Percentiles rank a stretch among this genome's conserved stretches.
These are phyloP conservation scores for Blastocystis sp. DNA, from an alignment of 352 stramenopile species.

Conservation along the genomic window DNA sequence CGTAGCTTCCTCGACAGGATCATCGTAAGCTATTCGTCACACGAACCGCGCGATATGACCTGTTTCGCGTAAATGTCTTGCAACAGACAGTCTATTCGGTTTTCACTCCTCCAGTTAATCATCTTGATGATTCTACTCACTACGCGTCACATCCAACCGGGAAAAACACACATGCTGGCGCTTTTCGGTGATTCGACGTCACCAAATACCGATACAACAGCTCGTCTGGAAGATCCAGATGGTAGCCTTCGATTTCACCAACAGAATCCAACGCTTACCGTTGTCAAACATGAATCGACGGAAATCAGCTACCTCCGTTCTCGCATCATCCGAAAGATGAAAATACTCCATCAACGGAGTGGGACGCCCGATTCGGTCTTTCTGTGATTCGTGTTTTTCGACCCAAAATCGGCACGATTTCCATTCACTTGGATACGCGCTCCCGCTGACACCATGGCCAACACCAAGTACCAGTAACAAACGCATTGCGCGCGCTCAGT, in stretches of 20 bases:
- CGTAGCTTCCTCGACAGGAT: slow-evolving; percentile 37
- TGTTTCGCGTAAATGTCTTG: slow-evolving; percentile 24
- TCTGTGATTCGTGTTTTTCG: no score
- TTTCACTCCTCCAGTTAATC: slow-evolving; percentile 3
- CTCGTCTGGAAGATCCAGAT: slow-evolving; percentile 24
- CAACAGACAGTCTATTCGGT: slow-evolving; percentile 23
- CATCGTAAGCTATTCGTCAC: background rate
- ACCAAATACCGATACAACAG: slow-evolving; percentile 35
- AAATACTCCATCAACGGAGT: slow-evolving; percentile 18
- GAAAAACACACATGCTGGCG: background rate
- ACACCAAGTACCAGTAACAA: slow-evolving; percentile 72
- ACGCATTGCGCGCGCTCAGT: background rate
- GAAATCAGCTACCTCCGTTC: background rate
- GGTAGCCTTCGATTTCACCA: background rate
- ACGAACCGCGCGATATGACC: background rate
- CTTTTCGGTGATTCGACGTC: background rate
- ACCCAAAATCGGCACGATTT: no score
- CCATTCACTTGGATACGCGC: no score
- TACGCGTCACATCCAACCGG: background rate
- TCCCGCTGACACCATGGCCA: slow-evolving; percentile 43
- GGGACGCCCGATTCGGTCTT: background rate
- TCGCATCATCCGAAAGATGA: slow-evolving; percentile 32
- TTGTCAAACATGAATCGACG: background rate
- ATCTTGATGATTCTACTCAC: slow-evolving; percentile 27
- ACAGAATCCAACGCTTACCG: background rate